Evolutionary conservation across 2,329 filamentous ascomycete genomes (phyloP), one percentile per base, ranked within the genome.

Genomic region (Zymoseptoria tritici): DNA sequence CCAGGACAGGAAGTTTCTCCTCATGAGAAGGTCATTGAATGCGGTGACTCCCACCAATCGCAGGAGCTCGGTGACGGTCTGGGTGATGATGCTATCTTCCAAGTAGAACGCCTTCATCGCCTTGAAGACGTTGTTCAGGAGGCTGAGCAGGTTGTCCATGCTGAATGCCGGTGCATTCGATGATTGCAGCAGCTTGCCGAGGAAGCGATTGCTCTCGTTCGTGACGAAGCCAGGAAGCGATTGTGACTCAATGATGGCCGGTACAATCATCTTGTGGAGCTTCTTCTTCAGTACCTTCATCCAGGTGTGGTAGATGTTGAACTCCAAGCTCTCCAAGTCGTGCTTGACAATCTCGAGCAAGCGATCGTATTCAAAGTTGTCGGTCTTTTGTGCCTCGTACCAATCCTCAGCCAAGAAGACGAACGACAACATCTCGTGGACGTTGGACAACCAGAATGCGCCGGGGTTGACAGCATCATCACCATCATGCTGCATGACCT

Each of bases 271-370:
- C 84, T 97, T 97, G 71, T 95, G 91, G 64, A 99, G 83, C 80
- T 96, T 96, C 85, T 97, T 97, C 84, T 99, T 99, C 72, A 99
- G 80, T 59, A 97, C 90, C 82, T 99, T 99, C 94, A 99, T 99
- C 94, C 94, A 99, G 24, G 94, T 99, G 78, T 99, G 94, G 78
- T 99, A 99, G 70, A 99, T 99, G 80, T 99, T 99, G 81, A 99
- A 99, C 78, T 99, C 94, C 64, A 99, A 82, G 76, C 90, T 96
- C 79, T 99, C 94, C 56, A 99, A 81, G 74, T 99, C 94, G 74
- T 99, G 94, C 83, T 99, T 99, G 74, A 99, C 94, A 74, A 99
- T 97, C 77, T 99, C 94, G 70, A 99, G 80, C 57, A 99, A 83
- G 65, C 94, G 89, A 77, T 99, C 94, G 71, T 99, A 99, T 79